phyloP scores from a whole-genome alignment of 106 monocot genomes.

The Dioscorea zingiberensis region DNA sequence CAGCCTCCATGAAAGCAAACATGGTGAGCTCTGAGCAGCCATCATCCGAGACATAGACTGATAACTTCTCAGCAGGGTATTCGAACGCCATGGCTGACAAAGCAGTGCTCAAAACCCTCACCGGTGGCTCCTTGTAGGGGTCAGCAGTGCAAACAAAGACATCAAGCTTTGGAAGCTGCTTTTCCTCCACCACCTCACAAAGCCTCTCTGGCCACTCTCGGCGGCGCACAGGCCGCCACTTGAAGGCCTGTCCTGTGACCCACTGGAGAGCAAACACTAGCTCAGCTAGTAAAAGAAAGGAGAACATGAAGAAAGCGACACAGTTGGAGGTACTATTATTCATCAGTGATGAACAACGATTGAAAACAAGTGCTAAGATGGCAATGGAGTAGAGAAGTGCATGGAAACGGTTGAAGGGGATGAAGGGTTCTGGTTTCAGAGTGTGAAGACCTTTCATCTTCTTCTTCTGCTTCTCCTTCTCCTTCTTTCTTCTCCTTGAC shows the following conservation, averaged over 20 bases:
- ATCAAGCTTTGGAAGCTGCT: constrained; percentile 40
- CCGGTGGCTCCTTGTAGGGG: constrained; percentile 66
- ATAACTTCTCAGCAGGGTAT: constrained; percentile 52
- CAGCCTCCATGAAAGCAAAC: constrained; percentile 56
- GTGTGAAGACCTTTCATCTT: constrained; percentile 18
- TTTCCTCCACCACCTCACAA: not conserved
- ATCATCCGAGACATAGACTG: constrained; percentile 78
- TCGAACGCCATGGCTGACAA: constrained; percentile 72
- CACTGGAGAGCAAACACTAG: constrained; percentile 48
- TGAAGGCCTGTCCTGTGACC: constrained; percentile 35
- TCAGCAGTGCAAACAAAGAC: constrained; percentile 80
- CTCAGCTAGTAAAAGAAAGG: constrained; percentile 39
- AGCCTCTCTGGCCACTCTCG: constrained; percentile 39
- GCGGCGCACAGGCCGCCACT: constrained; percentile 56
- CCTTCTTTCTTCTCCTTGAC: not conserved
- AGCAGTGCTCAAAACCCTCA: constrained; percentile 46
- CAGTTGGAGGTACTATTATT: not conserved
- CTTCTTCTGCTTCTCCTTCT: not conserved
- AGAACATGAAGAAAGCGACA: constrained; percentile 6
- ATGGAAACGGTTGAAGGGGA: constrained; percentile 49
- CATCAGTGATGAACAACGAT: constrained; percentile 12
- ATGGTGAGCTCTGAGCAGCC: constrained; percentile 60
- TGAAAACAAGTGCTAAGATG: constrained; percentile 23
- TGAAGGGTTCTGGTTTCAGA: constrained; percentile 15
- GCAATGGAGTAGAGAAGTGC: constrained; percentile 29